These are phyloP conservation scores for Vanilla planifolia DNA, from an alignment of 106 monocot species.

Conservation along the genomic window DNA sequence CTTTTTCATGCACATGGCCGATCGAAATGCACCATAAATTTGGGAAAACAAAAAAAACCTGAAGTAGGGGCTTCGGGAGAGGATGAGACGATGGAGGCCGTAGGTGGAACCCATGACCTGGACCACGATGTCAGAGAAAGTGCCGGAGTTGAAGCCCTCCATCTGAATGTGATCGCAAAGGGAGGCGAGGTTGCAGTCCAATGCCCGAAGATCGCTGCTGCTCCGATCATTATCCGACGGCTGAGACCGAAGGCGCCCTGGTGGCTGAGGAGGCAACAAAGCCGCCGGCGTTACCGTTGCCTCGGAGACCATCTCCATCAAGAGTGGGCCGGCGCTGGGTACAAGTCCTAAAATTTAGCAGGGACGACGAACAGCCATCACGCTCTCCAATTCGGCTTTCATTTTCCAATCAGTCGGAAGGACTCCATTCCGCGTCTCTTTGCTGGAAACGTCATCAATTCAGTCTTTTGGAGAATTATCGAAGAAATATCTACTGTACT, in stretches of 20 bases:
- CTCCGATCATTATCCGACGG: constrained; percentile 41
- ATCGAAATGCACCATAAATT: constrained; percentile 2
- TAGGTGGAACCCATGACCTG: constrained; percentile 79
- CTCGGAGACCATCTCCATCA: constrained; percentile 8
- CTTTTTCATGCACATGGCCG: neutral
- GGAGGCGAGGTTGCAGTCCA: constrained; percentile 77
- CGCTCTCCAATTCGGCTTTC: neutral
- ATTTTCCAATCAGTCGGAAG: too few relatives aligned
- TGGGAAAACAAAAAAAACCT: constrained; percentile 29
- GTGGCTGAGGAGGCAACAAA: constrained; percentile 1
- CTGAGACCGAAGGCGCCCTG: constrained; percentile 4
- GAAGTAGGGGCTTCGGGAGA: constrained; percentile 96
- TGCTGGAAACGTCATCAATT: too few relatives aligned
- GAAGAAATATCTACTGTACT: too few relatives aligned
- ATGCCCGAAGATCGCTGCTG: constrained; percentile 43
- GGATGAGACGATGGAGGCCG: constrained; percentile 81
- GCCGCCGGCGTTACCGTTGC: neutral
- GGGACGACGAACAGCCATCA: neutral
- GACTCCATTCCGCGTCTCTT: too few relatives aligned
- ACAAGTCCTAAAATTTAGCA: neutral
- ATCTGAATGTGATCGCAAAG: constrained; percentile 88
- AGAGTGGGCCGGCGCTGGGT: neutral
- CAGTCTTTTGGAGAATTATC: too few relatives aligned
- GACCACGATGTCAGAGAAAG: constrained; percentile 81
- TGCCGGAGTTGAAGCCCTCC: constrained; percentile 77